These are phyloP conservation scores for Usnea hakonensis DNA, from an alignment of 495 filamentous ascomycete species.

Conservation along the genomic window DNA sequence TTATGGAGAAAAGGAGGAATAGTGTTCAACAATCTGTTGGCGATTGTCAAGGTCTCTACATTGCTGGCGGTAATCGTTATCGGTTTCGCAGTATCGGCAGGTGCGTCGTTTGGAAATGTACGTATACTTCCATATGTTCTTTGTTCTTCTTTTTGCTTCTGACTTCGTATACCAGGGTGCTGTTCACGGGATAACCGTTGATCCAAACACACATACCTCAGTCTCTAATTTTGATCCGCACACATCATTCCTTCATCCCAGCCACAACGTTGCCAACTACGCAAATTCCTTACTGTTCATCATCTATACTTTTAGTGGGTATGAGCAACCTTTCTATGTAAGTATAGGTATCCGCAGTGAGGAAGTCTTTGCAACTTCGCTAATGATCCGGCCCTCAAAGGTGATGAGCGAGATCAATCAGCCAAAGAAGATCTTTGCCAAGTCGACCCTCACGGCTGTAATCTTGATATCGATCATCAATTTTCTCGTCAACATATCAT, in stretches of 20 bases:
- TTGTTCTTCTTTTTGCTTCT: too few species aligned
- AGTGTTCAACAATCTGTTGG: conserved; percentile 41
- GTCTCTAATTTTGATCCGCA: conserved; percentile 17
- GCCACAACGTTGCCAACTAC: conserved; percentile 11
- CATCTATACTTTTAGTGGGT: conserved; percentile 14
- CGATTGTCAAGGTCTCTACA: conserved; percentile 39
- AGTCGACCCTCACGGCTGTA: conserved; percentile 28
- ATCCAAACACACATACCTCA: conserved; percentile 6
- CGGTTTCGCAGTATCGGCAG: conserved; percentile 25
- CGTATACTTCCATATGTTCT: too few species aligned
- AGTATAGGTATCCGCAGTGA: not conserved
- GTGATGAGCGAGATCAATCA: conserved; percentile 38
- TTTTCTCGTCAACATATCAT: conserved; percentile 39
- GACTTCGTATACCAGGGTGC: too few species aligned
- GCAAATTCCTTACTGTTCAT: conserved; percentile 10
- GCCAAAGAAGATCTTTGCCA: conserved; percentile 35
- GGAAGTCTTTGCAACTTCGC: not conserved
- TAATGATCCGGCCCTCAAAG: not conserved
- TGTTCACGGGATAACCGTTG: conserved; percentile 8
- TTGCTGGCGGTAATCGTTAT: conserved; percentile 36
- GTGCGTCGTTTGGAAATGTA: conserved; percentile 18
- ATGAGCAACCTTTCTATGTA: conserved; percentile 13
- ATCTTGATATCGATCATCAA: conserved; percentile 30
- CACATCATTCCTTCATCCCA: conserved; percentile 20
- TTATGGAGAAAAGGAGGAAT: conserved; percentile 42